phyloP scores from a whole-genome alignment of 1,139 yeast species.

The Saccharomyces hybrid region DNA sequence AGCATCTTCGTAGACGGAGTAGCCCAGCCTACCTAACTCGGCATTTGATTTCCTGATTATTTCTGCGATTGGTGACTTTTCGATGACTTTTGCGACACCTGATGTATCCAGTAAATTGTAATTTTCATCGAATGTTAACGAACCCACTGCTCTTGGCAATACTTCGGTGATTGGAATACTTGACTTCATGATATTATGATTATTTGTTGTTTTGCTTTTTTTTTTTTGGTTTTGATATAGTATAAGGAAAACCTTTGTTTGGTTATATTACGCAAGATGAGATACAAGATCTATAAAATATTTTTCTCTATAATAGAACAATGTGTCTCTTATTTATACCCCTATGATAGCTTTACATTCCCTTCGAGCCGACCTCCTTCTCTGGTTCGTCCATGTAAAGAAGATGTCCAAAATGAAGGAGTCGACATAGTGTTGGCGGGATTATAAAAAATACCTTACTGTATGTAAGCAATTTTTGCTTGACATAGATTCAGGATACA shows the following conservation, averaged over 20 bases:
- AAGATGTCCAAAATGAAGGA: neutral
- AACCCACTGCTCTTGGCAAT: conserved; percentile 26
- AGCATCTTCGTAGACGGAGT: conserved; percentile 22
- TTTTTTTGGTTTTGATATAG: neutral
- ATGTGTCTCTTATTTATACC: neutral
- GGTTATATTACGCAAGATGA: neutral
- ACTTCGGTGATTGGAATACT: conserved; percentile 3
- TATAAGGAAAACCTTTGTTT: neutral
- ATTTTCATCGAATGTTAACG: conserved; percentile 29
- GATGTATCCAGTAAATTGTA: conserved; percentile 27
- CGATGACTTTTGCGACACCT: conserved; percentile 27
- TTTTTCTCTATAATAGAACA: neutral
- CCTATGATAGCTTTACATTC: neutral
- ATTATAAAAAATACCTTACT: neutral
- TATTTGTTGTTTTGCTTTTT: neutral
- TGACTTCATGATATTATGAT: neutral
- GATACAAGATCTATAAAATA: neutral
- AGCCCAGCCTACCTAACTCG: conserved; percentile 25
- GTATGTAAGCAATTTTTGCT: neutral
- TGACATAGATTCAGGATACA: neutral
- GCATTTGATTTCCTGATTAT: conserved; percentile 18
- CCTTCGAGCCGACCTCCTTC: neutral
- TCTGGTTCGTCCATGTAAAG: neutral
- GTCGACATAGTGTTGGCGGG: neutral
- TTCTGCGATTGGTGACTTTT: conserved; percentile 18